phyloP scores from a whole-genome alignment of 768 basidiomycete species.

The Kwoniella mangroviensis region DNA sequence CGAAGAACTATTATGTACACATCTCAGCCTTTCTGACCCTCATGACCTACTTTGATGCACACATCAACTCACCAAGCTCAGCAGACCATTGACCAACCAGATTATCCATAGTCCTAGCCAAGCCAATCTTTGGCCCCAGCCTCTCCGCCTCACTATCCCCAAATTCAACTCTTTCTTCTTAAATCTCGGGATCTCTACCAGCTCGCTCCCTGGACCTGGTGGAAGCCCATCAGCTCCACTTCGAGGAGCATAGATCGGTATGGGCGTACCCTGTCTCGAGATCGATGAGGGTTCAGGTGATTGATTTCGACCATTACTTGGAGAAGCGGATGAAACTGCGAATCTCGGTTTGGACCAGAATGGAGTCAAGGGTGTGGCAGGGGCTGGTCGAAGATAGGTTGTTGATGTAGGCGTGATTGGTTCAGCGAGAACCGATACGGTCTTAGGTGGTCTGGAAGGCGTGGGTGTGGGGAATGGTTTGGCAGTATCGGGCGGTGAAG shows the following conservation, averaged over 20 bases:
- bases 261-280: constrained; percentile 3
- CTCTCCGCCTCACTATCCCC: constrained; percentile 34
- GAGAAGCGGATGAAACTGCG: constrained; percentile 18
- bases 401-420: constrained; percentile 15
- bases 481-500: constrained; percentile 14
- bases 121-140: constrained; percentile 27
- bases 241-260: constrained; percentile 11
- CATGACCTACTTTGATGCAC: too few species aligned
- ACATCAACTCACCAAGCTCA: constrained; percentile 35
- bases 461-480: neutral
- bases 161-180: constrained; percentile 48
- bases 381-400: constrained; percentile 28
- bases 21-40: too few species aligned
- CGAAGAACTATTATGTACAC: constrained; percentile 65
- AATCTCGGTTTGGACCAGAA: constrained; percentile 16
- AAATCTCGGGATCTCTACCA: constrained; percentile 52
- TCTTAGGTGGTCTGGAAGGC: neutral
- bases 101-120: constrained; percentile 37
- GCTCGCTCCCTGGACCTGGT: constrained; percentile 11
- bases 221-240: constrained; percentile 6
- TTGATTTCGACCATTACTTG: neutral
- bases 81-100: constrained; percentile 35
- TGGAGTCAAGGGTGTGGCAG: constrained; percentile 28
- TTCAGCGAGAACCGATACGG: constrained; percentile 19
- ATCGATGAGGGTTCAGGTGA: constrained; percentile 15